These are phyloP conservation scores for Neostapfia colusana DNA, from an alignment of 176 grass and related monocot genomes.

Conservation along the genomic window DNA sequence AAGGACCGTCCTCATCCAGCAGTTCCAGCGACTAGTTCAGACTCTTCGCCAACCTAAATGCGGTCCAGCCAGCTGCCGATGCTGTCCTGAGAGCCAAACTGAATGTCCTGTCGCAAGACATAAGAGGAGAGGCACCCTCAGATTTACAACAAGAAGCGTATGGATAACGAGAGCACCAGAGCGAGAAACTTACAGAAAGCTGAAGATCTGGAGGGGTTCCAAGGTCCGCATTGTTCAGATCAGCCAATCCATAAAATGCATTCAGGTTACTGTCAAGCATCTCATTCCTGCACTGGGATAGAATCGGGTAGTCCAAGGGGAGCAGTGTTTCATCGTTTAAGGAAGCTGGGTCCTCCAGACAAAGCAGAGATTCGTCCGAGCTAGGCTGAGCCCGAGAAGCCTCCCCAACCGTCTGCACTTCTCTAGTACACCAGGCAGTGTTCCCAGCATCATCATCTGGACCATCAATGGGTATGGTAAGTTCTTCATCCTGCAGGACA, in stretches of 20 bases:
- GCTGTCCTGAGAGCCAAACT: slow-evolving; percentile 82
- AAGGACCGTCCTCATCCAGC: slow-evolving; percentile 25
- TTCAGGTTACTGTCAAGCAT: slow-evolving; percentile 25
- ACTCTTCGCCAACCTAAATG: slow-evolving; percentile 31
- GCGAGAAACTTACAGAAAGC: slow-evolving; percentile 55
- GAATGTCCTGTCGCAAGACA: slow-evolving; percentile 53
- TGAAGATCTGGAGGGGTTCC: slow-evolving; percentile 69
- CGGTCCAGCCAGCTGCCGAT: slow-evolving; percentile 71
- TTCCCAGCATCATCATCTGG: slow-evolving; percentile 44
- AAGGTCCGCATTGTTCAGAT: slow-evolving; percentile 51
- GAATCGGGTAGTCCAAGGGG: slow-evolving; percentile 43
- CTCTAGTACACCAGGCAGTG: slow-evolving; percentile 47
- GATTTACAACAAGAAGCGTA: slow-evolving; percentile 16
- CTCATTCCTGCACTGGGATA: slow-evolving; percentile 34
- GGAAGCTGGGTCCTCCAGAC: slow-evolving; percentile 58
- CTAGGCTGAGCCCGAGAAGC: slow-evolving; percentile 28
- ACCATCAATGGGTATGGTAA: slow-evolving; percentile 32
- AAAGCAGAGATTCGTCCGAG: slow-evolving; percentile 51
- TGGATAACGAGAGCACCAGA: background rate
- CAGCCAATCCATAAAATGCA: slow-evolving; percentile 35
- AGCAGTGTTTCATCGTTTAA: slow-evolving; percentile 42
- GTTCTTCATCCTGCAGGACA: slow-evolving; percentile 21
- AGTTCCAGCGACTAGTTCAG: background rate
- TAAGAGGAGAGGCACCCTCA: slow-evolving; percentile 7
- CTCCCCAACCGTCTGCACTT: slow-evolving; percentile 39